These are phyloP conservation scores for Hygrophila difformis DNA, from an alignment of 257 asterid species.

Conservation along the genomic window DNA sequence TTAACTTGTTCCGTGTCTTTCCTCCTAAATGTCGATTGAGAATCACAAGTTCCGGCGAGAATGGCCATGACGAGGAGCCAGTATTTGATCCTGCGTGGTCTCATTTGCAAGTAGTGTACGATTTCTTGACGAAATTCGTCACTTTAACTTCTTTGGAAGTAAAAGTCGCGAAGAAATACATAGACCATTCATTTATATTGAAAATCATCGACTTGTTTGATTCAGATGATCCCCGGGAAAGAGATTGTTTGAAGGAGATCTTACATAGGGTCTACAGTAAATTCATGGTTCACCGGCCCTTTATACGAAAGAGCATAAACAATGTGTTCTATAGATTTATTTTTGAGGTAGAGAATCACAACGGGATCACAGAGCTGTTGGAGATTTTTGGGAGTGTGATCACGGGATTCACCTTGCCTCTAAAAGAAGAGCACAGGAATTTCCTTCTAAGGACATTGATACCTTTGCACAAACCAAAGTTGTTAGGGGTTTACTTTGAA, in stretches of 20 bases:
- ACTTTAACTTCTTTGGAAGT: conserved; percentile 59
- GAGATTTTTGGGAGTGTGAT: conserved; percentile 91
- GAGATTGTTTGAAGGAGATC: conserved; percentile 70
- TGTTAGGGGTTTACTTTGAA: conserved; percentile 66
- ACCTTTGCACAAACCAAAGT: conserved; percentile 80
- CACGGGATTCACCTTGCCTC: conserved; percentile 77
- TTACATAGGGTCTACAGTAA: conserved; percentile 82
- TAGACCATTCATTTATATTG: conserved; percentile 51
- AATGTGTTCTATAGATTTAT: conserved; percentile 58
- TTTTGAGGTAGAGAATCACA: conserved; percentile 68
- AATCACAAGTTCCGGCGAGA: conserved; percentile 26
- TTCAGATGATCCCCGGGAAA: conserved; percentile 87
- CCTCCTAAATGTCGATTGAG: conserved; percentile 47
- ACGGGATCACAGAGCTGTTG: conserved; percentile 72
- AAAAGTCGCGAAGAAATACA: conserved; percentile 62
- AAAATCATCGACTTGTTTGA: conserved; percentile 65
- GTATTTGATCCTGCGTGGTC: conserved; percentile 80
- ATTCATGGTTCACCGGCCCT: conserved; percentile 73
- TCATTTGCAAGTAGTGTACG: conserved; percentile 72
- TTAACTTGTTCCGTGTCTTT: conserved; percentile 62
- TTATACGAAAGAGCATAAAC: conserved; percentile 61
- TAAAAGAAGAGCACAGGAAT: conserved; percentile 81
- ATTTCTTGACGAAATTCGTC: conserved; percentile 60
- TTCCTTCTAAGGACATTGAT: conserved; percentile 58
- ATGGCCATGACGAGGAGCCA: conserved; percentile 62